Evolutionary conservation across 305 asterid species (phyloP), one percentile per base, ranked within the genome.

Genomic region (Fraxinus nigra): DNA sequence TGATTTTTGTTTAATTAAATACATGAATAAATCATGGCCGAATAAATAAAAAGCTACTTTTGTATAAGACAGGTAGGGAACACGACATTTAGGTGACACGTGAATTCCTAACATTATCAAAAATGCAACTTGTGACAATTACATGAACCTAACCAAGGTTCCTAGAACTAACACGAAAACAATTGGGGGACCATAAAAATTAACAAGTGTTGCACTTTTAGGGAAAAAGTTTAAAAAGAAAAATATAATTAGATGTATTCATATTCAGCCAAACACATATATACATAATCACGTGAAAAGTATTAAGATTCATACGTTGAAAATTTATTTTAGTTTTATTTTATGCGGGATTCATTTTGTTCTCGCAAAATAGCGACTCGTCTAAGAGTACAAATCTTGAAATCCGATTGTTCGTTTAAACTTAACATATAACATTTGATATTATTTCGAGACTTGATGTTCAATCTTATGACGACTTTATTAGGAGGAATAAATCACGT

Each of bases 171-270:
- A 65, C 72, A 24, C 72, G 72, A 65, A 22, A 65, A 65, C 33
- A 65, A 26, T 7, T 24, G 34, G 72, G 67, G 72, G 72, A 65
- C 72, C 72, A 65, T 61, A 61, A 20, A 61, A 43, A 56, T 48
- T 13, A 56, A 56, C 16, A 51, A 61, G 32, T 61, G 16, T 7
- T 22, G 32, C 14, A 8, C 72, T 22, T 22, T 24, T 22, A 61
- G 16, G 72, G 34, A 3, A 65, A 63, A 9, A 63, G 1, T 2
- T 5, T 20, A 8, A 9, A 8, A 8, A 63, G 14, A 20, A 2
- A 48, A 13, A 46, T 13, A 46, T 13, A 13, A 11, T 40, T 13
- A 0, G 7, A 48, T 48, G 6, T 48, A 4, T 4, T 48, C 20
- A n/a, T 0, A 4, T 14, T 48, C 59, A 48, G 2, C 59, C 20